Conservation (phyloP, 176 grass and related monocot species). For the Cymbopogon citratus region DNA sequence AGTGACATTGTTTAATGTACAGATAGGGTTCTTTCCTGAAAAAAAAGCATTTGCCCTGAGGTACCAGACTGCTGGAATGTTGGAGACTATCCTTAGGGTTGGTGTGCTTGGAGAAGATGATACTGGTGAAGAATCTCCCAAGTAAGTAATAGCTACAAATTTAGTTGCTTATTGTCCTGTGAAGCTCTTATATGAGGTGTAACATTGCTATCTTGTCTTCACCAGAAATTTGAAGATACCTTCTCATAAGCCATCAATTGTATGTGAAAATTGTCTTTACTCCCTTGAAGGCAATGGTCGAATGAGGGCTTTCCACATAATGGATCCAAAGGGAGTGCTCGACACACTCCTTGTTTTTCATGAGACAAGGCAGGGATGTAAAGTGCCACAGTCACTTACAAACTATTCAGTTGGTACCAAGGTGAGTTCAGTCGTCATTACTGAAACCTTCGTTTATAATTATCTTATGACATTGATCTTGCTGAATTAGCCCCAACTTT, state of each 20-base stretch:
- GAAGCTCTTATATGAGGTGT: neutral
- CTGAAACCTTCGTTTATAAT: neutral
- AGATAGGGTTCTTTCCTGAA: conserved; percentile 86
- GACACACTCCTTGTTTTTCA: conserved; percentile 83
- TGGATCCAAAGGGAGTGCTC: conserved; percentile 82
- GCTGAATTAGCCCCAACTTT: neutral
- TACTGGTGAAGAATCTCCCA: conserved; percentile 75
- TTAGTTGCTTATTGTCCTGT: neutral
- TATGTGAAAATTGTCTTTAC: conserved; percentile 94
- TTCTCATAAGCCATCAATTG: conserved; percentile 70
- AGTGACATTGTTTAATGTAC: conserved; percentile 40
- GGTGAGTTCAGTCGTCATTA: conserved; percentile 17
- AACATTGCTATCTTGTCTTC: conserved; percentile 16
- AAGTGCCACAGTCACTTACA: conserved; percentile 31
- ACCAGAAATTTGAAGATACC: conserved; percentile 92
- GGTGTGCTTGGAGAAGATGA: conserved; percentile 92
- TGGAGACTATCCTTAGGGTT: conserved; percentile 79
- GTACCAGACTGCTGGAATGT: conserved; percentile 91
- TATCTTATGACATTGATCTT: neutral
- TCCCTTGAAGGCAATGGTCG: conserved; percentile 56
- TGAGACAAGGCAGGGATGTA: conserved; percentile 61
- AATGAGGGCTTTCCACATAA: conserved; percentile 87
- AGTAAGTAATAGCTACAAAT: conserved; percentile 26
- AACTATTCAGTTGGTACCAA: conserved; percentile 22
- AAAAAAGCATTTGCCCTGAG: conserved; percentile 78